Conservation (phyloP, 169 alveolate species). For the Plasmodium vivax region DNA sequence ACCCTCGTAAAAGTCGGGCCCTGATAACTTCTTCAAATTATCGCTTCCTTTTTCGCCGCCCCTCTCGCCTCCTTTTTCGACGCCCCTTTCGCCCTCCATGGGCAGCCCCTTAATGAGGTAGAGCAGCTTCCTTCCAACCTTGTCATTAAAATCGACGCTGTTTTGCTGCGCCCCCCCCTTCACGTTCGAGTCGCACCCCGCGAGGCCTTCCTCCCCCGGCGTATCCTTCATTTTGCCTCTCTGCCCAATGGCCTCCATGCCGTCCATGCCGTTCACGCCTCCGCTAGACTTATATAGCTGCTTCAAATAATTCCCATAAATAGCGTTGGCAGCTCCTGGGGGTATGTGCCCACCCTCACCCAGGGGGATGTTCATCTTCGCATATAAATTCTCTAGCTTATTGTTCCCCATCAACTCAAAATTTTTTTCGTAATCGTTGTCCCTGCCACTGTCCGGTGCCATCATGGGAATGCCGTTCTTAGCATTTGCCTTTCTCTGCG, state of each 20-base stretch:
- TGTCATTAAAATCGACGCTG: slow-evolving; percentile 5
- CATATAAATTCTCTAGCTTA: not conserved
- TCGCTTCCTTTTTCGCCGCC: not conserved
- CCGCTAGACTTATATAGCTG: not conserved
- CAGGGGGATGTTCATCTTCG: not conserved
- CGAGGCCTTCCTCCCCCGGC: not conserved
- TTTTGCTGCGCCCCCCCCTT: not conserved
- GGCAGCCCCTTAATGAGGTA: slow-evolving; percentile 48
- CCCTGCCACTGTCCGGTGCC: not conserved
- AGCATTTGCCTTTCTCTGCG: not conserved
- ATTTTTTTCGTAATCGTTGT: not conserved
- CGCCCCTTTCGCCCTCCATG: not conserved
- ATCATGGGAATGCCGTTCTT: not conserved
- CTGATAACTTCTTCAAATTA: not conserved
- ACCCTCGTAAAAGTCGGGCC: not conserved
- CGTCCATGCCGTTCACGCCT: slow-evolving; percentile 3
- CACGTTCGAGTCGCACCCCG: not conserved
- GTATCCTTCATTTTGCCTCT: not conserved
- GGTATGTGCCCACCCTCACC: not conserved
- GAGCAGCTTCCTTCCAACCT: slow-evolving; percentile 29
- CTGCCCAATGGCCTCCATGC: not conserved
- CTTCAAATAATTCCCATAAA: not conserved
- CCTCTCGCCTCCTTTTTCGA: not conserved
- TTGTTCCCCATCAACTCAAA: not conserved
- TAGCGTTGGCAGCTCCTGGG: not conserved